phyloP scores from a whole-genome alignment of 2,329 filamentous ascomycete species.

The Ophiostoma populinum region DNA sequence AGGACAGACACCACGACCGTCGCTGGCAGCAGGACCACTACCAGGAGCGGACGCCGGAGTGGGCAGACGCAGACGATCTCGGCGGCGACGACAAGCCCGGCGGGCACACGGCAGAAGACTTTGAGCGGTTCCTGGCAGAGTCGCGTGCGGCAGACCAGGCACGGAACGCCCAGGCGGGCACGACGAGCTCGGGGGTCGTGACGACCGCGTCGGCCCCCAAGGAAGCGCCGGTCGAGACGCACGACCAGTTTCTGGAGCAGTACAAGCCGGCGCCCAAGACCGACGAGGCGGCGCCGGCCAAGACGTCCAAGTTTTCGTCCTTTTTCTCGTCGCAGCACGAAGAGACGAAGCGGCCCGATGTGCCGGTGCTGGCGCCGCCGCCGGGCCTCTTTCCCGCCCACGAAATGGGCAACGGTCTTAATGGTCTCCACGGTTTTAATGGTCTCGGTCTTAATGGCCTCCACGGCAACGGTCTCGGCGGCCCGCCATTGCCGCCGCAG shows the following conservation, averaged over 20 bases:
- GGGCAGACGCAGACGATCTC: constrained; percentile 48
- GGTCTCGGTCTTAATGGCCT: too few relatives aligned
- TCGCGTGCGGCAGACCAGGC: constrained; percentile 19
- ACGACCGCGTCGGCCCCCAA: too few relatives aligned
- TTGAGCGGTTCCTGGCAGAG: constrained; percentile 88
- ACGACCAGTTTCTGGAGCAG: constrained; percentile 58
- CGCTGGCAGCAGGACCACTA: constrained; percentile 33
- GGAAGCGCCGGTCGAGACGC: too few relatives aligned
- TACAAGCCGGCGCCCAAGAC: constrained; percentile 22
- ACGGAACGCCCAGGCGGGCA: background rate
- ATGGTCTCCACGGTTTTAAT: too few relatives aligned
- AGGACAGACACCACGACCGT: constrained; percentile 21
- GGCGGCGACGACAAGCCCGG: constrained; percentile 5
- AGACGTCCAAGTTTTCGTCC: constrained; percentile 73
- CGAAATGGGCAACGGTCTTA: too few relatives aligned
- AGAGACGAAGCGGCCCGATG: constrained; percentile 28
- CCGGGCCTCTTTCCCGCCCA: background rate
- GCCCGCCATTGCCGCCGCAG: too few relatives aligned
- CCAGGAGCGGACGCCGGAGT: constrained; percentile 72
- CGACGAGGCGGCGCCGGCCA: constrained; percentile 26
- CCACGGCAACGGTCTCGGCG: too few relatives aligned
- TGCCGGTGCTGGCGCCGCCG: constrained; percentile 25
- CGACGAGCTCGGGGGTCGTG: too few relatives aligned
- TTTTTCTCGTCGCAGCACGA: constrained; percentile 55
- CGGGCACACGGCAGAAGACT: constrained; percentile 72